phyloP scores from a whole-genome alignment of 306 rosid species.

The Prinsepia uniflora region DNA sequence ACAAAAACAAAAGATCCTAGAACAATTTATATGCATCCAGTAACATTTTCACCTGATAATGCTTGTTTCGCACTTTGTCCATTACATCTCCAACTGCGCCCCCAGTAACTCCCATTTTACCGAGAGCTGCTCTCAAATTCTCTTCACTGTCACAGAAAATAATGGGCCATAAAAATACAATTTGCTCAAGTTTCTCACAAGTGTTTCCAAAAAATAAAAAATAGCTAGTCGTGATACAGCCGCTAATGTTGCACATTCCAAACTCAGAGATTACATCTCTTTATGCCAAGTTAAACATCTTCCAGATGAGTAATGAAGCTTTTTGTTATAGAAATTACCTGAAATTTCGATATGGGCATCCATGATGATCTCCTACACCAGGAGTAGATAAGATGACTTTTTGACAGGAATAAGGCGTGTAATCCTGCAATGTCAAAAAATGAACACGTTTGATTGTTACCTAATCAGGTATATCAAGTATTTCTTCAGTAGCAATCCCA shows the following conservation, averaged over 20 bases:
- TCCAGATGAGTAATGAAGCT: slow-evolving; percentile 4
- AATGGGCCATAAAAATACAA: background rate
- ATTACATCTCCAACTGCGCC: slow-evolving; percentile 66
- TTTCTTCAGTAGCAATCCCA: background rate
- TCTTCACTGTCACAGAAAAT: slow-evolving; percentile 63
- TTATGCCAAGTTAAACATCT: background rate
- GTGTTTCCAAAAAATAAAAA: background rate
- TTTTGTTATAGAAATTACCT: slow-evolving; percentile 41
- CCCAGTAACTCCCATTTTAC: slow-evolving; percentile 78
- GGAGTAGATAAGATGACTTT: slow-evolving; percentile 80
- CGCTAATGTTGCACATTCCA: background rate
- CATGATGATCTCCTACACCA: slow-evolving; percentile 94
- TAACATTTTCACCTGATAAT: slow-evolving; percentile 64
- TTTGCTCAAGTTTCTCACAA: background rate
- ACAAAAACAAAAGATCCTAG: slow-evolving; percentile 13
- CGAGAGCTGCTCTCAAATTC: slow-evolving; percentile 83
- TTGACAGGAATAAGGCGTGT: slow-evolving; percentile 83
- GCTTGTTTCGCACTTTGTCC: slow-evolving; percentile 80
- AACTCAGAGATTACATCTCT: background rate
- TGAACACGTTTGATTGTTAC: slow-evolving; percentile 7
- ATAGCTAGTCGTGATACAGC: background rate
- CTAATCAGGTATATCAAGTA: background rate
- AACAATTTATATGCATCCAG: slow-evolving; percentile 21
- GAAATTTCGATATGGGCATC: slow-evolving; percentile 98
- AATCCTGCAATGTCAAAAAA: slow-evolving; percentile 53